Base-by-base conservation (phyloP, 169 alveolate genomes). In the Plasmodium cynomolgi region DNA sequence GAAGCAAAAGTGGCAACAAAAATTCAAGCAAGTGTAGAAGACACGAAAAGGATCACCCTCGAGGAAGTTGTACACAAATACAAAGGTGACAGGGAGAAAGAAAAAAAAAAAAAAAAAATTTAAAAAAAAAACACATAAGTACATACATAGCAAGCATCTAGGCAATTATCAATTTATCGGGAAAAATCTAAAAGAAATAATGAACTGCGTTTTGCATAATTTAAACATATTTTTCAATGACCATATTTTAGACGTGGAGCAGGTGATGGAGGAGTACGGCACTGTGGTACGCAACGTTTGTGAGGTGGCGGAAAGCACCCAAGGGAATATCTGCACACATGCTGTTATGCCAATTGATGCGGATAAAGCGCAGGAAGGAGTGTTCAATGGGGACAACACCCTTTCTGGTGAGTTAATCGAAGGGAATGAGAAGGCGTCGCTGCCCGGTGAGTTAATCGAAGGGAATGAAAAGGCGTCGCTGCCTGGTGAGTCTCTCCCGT, bases 221-320 rank as follows among this genome's bases (percentile, higher is more conserved):
- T 54, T 88, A 17, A 88, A 88, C 71, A 17, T 47, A n/a, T 88
- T 88, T 62, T 88, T 88, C 20, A 88, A 88, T 37, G 90, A 80
- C 1, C 77, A 88, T 17, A 62, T 88, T 8, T 79, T 79, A 5
- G 85, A 88, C n/a, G 50, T 88, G 0, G 75, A 88, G 7, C 29
- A 62, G 23, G n/a, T 88, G 33, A 58, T 33, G 13, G 34, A 88
- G 3, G 17, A 88, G 47, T 79, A 88, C 83, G 50, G 50, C 20
- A 79, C 90, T 2, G 86, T 88, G 26, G 84, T 88, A 23, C 15
- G 71, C 29, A 68, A 75, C 71, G 29, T 88, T 17, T 23, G 13
- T 26, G 17, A 29, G 1, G 33, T 9, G 29, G 15, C 23, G 31
- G 6, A 75, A 75, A 75, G 6, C 23, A 20, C 2, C n/a, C 31